Percentiles rank a stretch among this genome's conserved stretches.
Evolutionary conservation across 306 rosid genomes (phyloP).

Genomic region (Purshia tridentata): DNA sequence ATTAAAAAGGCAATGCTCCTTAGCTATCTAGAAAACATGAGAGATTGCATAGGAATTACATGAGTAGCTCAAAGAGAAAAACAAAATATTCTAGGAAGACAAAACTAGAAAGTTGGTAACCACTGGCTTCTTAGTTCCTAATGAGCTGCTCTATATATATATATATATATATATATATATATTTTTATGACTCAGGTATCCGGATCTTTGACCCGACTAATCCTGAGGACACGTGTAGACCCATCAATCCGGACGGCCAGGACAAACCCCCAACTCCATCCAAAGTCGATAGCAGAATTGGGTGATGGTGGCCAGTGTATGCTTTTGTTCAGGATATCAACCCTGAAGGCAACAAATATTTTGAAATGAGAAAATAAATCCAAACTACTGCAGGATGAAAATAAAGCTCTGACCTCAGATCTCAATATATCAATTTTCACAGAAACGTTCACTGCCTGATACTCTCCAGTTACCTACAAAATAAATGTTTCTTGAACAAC

Average conservation of each 20-base stretch:
- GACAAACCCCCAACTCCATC: too few relatives aligned
- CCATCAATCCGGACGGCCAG: too few relatives aligned
- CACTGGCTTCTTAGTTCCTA: slow-evolving; percentile 11
- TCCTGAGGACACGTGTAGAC: too few relatives aligned
- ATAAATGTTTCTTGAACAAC: slow-evolving; percentile 34
- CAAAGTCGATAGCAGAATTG: too few relatives aligned
- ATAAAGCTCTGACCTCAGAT: slow-evolving; percentile 55
- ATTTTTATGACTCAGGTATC: too few relatives aligned
- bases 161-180: too few relatives aligned
- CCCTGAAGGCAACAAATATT: neutral
- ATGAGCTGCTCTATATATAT: too few relatives aligned
- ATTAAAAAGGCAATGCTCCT: neutral
- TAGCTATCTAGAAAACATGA: neutral
- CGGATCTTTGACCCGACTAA: too few relatives aligned
- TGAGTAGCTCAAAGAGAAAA: neutral
- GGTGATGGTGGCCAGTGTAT: too few relatives aligned
- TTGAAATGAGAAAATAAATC: slow-evolving; percentile 16
- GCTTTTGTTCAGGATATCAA: neutral
- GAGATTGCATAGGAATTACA: neutral
- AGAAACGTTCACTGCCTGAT: slow-evolving; percentile 94
- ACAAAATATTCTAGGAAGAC: neutral
- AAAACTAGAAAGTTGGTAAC: neutral
- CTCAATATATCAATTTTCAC: slow-evolving; percentile 67
- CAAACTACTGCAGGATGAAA: slow-evolving; percentile 11
- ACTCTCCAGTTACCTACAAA: slow-evolving; percentile 90